Evolutionary conservation across 495 filamentous ascomycete genomes (phyloP).

Genomic region (Lophiotrema nucula): DNA sequence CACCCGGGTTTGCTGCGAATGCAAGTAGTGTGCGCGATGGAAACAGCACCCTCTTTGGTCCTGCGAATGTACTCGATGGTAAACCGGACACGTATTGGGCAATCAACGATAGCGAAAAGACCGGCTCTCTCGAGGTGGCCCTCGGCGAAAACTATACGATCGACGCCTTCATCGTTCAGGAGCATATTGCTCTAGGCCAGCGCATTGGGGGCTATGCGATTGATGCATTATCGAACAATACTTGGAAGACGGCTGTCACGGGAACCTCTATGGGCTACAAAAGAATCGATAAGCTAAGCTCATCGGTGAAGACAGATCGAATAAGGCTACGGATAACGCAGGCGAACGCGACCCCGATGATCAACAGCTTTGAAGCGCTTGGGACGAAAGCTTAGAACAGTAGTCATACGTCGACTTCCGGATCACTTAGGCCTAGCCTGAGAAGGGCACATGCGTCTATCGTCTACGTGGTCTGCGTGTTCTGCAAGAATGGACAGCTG

Average conservation of each 20-base stretch:
- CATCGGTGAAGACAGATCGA: background rate
- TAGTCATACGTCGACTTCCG: too few species aligned
- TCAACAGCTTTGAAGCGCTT: background rate
- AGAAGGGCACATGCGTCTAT: too few species aligned
- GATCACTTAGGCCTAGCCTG: too few species aligned
- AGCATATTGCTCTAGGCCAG: background rate
- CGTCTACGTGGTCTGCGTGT: too few species aligned
- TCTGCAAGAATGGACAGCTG: too few species aligned
- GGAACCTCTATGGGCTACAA: constrained; percentile 5
- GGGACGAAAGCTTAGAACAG: background rate
- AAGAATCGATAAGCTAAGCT: background rate
- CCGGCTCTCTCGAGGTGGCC: background rate
- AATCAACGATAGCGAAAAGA: background rate
- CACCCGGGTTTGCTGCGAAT: background rate
- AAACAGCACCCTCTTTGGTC: background rate
- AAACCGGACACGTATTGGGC: background rate
- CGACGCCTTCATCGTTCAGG: background rate
- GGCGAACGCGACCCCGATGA: background rate
- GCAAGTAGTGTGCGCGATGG: background rate
- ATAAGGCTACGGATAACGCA: constrained; percentile 5
- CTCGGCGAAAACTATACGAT: background rate
- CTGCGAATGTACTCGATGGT: background rate
- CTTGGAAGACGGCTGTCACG: background rate
- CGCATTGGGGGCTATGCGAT: background rate
- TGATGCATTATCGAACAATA: background rate